Conservation (phyloP, 2,329 filamentous ascomycete species). For the Pestalotiopsis sp. region DNA sequence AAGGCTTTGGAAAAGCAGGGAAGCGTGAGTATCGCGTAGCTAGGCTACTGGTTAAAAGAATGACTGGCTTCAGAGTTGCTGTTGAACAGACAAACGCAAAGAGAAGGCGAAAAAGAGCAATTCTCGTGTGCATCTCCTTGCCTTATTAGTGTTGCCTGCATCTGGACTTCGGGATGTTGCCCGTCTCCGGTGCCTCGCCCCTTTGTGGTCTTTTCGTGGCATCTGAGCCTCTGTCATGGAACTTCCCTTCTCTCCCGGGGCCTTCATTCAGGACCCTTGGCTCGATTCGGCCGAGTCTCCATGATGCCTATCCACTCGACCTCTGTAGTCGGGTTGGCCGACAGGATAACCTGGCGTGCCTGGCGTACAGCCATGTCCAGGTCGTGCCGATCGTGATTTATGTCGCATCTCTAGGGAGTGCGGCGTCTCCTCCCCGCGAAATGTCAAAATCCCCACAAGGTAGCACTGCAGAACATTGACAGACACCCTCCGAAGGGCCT, state of each 20-base stretch:
- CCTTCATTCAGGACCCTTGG: neutral
- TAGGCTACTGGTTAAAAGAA: slow-evolving; percentile 1
- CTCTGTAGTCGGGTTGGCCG: slow-evolving; percentile 5
- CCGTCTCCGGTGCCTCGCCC: neutral
- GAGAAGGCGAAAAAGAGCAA: slow-evolving; percentile 4
- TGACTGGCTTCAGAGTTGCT: slow-evolving; percentile 12
- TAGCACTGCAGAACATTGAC: slow-evolving; percentile 1
- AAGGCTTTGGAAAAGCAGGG: neutral
- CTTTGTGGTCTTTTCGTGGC: neutral
- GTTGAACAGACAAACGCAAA: slow-evolving; percentile 8
- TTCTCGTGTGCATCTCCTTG: slow-evolving; percentile 7
- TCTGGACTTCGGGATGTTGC: neutral
- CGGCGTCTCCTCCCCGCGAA: slow-evolving; percentile 5
- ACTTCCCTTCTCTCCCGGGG: neutral
- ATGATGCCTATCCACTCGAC: slow-evolving; percentile 1
- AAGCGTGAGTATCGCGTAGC: slow-evolving; percentile 11
- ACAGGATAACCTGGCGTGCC: neutral
- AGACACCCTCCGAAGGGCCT: neutral
- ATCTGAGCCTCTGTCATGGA: neutral
- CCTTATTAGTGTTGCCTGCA: slow-evolving; percentile 10
- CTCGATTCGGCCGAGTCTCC: neutral
- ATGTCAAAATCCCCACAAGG: slow-evolving; percentile 12
- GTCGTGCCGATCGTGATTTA: slow-evolving; percentile 3
- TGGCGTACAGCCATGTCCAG: slow-evolving; percentile 1
- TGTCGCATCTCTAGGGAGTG: neutral